A percentile compares a stretch with the other conserved stretches of the same genome.
Evolutionary conservation across 208 protist species (phyloP).

Genomic region (Borovskyia barvae): DNA sequence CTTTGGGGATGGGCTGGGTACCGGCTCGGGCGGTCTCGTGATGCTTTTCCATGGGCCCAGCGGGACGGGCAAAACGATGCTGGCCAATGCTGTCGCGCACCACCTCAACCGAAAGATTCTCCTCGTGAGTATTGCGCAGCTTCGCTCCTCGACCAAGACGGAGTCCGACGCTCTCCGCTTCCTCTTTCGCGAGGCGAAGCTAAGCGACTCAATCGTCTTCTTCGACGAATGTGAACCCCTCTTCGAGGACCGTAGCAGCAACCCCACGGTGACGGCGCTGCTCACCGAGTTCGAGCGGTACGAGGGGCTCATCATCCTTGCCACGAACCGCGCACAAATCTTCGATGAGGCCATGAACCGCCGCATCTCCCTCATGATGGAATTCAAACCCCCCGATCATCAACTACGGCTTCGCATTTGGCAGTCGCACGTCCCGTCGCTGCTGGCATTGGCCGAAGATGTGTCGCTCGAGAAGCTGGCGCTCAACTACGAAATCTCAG

Average conservation of each 20-base stretch:
- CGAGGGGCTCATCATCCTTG: conserved; percentile 88
- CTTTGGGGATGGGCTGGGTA: conserved; percentile 75
- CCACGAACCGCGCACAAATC: conserved; percentile 88
- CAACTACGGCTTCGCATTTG: conserved; percentile 87
- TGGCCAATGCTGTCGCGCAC: conserved; percentile 90
- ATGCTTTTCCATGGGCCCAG: conserved; percentile 92
- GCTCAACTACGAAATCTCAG: conserved; percentile 87
- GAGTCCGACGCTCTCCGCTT: conserved; percentile 81
- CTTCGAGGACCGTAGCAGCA: conserved; percentile 84
- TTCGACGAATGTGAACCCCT: conserved; percentile 94
- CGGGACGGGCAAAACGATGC: conserved; percentile 94
- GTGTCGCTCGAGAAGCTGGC: conserved; percentile 72
- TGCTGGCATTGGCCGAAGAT: conserved; percentile 50
- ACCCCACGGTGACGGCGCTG: conserved; percentile 81
- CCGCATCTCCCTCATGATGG: conserved; percentile 90
- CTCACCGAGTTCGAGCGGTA: conserved; percentile 92
- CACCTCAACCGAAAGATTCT: conserved; percentile 86
- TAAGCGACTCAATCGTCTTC: conserved; percentile 92
- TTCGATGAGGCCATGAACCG: conserved; percentile 94
- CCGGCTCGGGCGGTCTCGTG: conserved; percentile 62
- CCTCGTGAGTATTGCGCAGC: conserved; percentile 81
- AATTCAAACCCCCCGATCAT: conserved; percentile 87
- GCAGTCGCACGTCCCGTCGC: conserved; percentile 66
- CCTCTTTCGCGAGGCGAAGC: conserved; percentile 90
- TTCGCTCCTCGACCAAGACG: conserved; percentile 62